These are phyloP conservation scores for Trichoderma brevicompactum DNA, from an alignment of 2,329 filamentous ascomycete genomes.

Conservation along the genomic window DNA sequence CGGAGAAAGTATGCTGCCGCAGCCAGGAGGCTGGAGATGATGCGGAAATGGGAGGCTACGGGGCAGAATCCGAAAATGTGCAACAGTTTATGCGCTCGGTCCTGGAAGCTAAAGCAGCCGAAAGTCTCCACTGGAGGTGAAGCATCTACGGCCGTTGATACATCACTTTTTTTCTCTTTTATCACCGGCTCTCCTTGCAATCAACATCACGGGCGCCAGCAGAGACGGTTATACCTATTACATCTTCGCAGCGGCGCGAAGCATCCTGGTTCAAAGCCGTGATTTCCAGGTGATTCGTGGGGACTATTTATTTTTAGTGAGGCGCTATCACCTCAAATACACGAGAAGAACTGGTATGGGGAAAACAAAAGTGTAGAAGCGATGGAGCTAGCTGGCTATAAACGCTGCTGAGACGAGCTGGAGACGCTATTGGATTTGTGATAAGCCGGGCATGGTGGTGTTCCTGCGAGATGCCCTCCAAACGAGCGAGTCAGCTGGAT, in stretches of 20 bases:
- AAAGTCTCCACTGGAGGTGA: conserved; percentile 64
- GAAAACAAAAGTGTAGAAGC: background rate
- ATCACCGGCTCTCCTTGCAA: conserved; percentile 1
- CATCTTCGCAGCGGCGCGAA: conserved; percentile 1
- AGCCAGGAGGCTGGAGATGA: conserved; percentile 45
- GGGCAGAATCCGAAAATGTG: conserved; percentile 52
- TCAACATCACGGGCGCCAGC: conserved; percentile 10
- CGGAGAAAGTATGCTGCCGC: conserved; percentile 66
- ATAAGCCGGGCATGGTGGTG: background rate
- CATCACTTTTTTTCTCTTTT: conserved; percentile 8
- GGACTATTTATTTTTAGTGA: background rate
- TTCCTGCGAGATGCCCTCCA: background rate
- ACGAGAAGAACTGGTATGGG: background rate
- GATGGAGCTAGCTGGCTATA: conserved; percentile 11
- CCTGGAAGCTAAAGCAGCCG: conserved; percentile 59
- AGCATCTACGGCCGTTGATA: conserved; percentile 6
- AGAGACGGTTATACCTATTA: background rate
- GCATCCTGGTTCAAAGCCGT: background rate
- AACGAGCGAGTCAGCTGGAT: conserved; percentile 1
- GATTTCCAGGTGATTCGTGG: conserved; percentile 5
- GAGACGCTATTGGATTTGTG: conserved; percentile 19
- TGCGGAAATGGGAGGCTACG: conserved; percentile 52
- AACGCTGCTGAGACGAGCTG: background rate
- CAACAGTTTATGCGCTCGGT: conserved; percentile 65
- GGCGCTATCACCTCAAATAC: conserved; percentile 10